Conservation (phyloP, 257 asterid genomes). For the Perilla frutescens region DNA sequence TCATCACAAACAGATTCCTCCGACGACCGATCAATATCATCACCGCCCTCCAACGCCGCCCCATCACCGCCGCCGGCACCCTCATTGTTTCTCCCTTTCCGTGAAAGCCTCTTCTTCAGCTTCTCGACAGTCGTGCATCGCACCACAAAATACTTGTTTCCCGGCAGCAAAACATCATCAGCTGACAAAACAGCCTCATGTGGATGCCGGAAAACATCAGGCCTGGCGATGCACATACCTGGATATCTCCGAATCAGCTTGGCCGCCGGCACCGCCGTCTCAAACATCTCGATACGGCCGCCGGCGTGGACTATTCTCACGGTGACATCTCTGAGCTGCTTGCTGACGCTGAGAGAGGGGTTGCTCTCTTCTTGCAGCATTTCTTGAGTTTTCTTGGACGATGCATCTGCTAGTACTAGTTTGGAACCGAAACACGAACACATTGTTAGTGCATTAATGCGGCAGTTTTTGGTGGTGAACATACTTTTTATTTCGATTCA, state of each 20-base stretch:
- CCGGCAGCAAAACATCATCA: constrained; percentile 56
- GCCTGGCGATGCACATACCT: constrained; percentile 63
- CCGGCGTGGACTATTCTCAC: constrained; percentile 62
- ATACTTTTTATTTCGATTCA: too few relatives aligned
- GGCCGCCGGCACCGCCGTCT: constrained; percentile 48
- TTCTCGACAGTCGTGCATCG: constrained; percentile 60
- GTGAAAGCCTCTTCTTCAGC: constrained; percentile 44
- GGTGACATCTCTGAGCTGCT: constrained; percentile 14
- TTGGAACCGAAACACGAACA: constrained; percentile 38
- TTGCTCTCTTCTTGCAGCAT: not conserved
- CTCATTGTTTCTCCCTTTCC: constrained; percentile 19
- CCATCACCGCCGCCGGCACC: constrained; percentile 12
- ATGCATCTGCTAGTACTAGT: not conserved
- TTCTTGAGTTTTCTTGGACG: not conserved
- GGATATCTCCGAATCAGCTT: constrained; percentile 51
- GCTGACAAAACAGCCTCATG: constrained; percentile 53
- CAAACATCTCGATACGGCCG: constrained; percentile 58
- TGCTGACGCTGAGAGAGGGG: constrained; percentile 33
- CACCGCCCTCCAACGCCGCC: constrained; percentile 38
- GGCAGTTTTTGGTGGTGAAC: not conserved
- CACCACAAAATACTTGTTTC: constrained; percentile 56
- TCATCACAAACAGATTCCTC: constrained; percentile 49
- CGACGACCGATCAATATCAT: constrained; percentile 7
- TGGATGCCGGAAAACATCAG: constrained; percentile 58
- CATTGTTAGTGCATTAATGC: constrained; percentile 1